phyloP scores from a whole-genome alignment of 225 moss, liverwort and hornwort species.

The Thuidium tamariscinum region DNA sequence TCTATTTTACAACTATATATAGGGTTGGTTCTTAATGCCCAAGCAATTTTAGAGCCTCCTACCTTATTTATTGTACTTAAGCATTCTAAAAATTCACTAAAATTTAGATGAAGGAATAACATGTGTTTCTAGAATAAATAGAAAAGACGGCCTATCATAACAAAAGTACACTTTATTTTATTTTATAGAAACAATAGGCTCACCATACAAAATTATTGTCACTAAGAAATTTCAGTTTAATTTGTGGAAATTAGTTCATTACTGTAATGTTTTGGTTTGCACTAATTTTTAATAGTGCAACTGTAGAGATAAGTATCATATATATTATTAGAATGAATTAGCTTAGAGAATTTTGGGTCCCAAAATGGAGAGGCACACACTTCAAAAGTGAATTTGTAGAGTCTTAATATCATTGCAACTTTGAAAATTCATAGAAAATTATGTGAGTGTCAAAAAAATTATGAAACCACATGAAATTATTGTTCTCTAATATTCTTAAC shows the following conservation, averaged over 20 bases:
- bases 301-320: not conserved
- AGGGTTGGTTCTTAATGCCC: no score
- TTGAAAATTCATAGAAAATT: not conserved
- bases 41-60: no score
- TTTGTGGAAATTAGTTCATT: not conserved
- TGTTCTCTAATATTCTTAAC: no score
- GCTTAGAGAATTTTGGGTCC: rapidly evolving
- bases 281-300: not conserved
- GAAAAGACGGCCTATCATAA: not conserved
- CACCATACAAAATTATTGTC: not conserved
- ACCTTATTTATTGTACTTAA: not conserved
- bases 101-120: not conserved
- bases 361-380: not conserved
- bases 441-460: rapidly evolving
- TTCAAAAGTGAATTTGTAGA: not conserved
- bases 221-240: not conserved
- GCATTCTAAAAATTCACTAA: not conserved
- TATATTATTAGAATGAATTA: not conserved
- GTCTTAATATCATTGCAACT: no score
- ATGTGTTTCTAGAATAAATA: not conserved
- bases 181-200: not conserved
- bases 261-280: not conserved
- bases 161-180: not conserved
- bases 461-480: no score
- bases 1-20: no score